Conservation (phyloP, 2,329 filamentous ascomycete genomes). For the Sarocladium oryzae region DNA sequence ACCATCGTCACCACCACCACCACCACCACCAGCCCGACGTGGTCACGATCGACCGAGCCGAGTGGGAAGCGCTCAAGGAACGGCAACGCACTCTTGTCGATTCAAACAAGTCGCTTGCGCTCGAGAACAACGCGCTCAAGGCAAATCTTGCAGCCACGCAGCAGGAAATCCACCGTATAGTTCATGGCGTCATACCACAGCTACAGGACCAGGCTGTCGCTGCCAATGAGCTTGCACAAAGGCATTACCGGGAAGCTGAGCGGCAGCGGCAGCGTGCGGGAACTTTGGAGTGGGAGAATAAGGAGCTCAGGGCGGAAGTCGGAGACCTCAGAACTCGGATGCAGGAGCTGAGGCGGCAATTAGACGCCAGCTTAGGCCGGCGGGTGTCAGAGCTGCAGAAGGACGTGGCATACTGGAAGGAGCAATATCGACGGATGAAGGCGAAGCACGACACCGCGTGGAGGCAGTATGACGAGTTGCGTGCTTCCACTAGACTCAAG, state of each 20-base stretch:
- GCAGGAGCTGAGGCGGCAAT: constrained; percentile 26
- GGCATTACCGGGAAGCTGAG: constrained; percentile 1
- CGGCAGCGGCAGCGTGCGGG: background rate
- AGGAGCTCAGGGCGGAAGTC: constrained; percentile 27
- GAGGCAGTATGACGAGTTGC: constrained; percentile 22
- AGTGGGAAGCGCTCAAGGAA: constrained; percentile 6
- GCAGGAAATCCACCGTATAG: background rate
- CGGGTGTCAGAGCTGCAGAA: constrained; percentile 26
- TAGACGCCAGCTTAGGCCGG: constrained; percentile 23
- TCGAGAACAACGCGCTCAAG: constrained; percentile 6
- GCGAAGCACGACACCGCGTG: constrained; percentile 21
- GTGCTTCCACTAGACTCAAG: constrained; percentile 22
- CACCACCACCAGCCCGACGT: background rate
- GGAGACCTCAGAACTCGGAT: constrained; percentile 26
- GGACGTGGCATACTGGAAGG: constrained; percentile 29
- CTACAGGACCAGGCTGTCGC: constrained; percentile 36
- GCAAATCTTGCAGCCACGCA: background rate
- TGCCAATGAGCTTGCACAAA: background rate
- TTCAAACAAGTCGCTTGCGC: constrained; percentile 7
- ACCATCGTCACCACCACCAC: constrained; percentile 3
- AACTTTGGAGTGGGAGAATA: background rate
- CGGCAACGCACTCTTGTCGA: background rate
- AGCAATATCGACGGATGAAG: constrained; percentile 25
- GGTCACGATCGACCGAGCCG: background rate
- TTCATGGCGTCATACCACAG: background rate